phyloP scores from a whole-genome alignment of 2,329 filamentous ascomycete genomes.

The Fusarium scirpi region DNA sequence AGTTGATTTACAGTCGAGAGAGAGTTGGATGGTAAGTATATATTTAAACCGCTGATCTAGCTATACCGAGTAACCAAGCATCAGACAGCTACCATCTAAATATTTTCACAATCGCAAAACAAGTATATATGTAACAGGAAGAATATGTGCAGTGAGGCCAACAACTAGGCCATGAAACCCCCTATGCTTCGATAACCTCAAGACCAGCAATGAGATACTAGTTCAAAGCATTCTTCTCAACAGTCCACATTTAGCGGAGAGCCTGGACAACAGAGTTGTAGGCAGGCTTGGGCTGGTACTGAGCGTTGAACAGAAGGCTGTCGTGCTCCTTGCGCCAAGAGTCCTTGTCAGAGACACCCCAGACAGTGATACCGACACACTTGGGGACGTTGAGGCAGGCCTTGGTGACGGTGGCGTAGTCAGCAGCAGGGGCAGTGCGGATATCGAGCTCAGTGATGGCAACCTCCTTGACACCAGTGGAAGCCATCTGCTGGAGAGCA shows the following conservation, averaged over 20 bases:
- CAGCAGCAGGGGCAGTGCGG: conserved; percentile 63
- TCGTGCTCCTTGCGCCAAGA: conserved; percentile 53
- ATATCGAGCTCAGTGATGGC: conserved; percentile 79
- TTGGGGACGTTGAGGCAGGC: conserved; percentile 69
- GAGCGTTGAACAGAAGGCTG: conserved; percentile 66
- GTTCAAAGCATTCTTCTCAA: neutral
- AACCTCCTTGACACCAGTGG: conserved; percentile 65
- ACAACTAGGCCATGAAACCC: neutral
- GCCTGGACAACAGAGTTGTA: conserved; percentile 56
- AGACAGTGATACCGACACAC: conserved; percentile 75
- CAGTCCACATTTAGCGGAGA: conserved; percentile 13
- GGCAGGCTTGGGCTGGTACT: conserved; percentile 63
- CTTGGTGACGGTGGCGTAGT: conserved; percentile 69
- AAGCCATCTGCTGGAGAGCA: conserved; percentile 66
- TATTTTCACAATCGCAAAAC: conserved; percentile 14
- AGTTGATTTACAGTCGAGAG: rapidly evolving
- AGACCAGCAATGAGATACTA: neutral
- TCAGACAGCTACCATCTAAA: conserved; percentile 4
- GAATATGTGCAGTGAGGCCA: conserved; percentile 8
- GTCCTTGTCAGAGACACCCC: conserved; percentile 63
- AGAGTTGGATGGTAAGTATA: neutral
- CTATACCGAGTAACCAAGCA: neutral
- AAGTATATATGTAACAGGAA: conserved; percentile 18
- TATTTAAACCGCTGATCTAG: neutral
- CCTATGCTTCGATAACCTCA: neutral